Evolutionary conservation across 257 asterid genomes (phyloP).

Genomic region (Fraxinus excelsior): DNA sequence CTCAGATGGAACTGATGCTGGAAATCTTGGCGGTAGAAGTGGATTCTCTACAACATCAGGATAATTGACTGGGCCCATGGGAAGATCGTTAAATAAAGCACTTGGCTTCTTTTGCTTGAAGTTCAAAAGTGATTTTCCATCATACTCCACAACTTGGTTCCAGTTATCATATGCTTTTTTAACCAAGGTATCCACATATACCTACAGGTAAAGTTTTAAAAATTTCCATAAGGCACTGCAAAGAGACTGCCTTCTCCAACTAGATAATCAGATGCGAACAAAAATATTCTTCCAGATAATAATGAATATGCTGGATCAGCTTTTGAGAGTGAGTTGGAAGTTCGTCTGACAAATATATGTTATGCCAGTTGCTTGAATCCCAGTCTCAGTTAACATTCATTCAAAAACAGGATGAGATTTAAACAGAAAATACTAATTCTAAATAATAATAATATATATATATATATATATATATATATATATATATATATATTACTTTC

Average conservation of each 20-base stretch:
- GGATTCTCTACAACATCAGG: conserved; percentile 62
- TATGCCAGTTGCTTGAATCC: background rate
- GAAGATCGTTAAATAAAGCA: conserved; percentile 47
- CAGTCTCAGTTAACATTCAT: conserved; percentile 3
- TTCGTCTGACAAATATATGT: background rate
- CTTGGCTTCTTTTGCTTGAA: conserved; percentile 62
- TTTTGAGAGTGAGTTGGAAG: background rate
- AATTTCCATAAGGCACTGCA: conserved; percentile 8
- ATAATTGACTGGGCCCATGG: conserved; percentile 58
- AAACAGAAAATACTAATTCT: background rate
- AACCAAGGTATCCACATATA: conserved; percentile 78
- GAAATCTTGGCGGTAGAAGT: conserved; percentile 50
- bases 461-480: too few species aligned
- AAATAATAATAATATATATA: too few species aligned
- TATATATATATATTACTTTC: background rate
- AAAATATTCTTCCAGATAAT: background rate
- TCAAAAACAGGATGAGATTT: conserved; percentile 1
- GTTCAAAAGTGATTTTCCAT: conserved; percentile 78
- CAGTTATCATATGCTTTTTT: conserved; percentile 95
- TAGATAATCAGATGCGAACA: background rate
- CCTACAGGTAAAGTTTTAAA: conserved; percentile 38
- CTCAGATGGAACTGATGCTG: conserved; percentile 49
- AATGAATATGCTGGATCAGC: background rate
- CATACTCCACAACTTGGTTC: conserved; percentile 94
- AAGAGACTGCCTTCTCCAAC: background rate